phyloP scores from a whole-genome alignment of 73 alveolate species.

The Diophrys appendiculata region DNA sequence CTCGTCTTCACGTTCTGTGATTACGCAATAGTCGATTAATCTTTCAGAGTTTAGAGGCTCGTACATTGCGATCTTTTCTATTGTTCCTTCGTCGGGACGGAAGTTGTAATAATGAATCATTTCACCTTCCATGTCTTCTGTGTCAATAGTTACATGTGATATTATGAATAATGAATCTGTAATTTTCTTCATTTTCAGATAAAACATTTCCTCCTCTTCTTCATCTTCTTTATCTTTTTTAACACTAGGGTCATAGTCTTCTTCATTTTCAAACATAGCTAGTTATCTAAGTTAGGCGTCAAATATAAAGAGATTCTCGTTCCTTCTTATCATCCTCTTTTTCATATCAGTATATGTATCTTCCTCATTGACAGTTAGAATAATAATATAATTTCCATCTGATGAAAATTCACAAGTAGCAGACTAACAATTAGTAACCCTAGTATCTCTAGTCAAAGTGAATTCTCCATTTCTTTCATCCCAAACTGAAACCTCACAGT shows the following conservation, averaged over 20 bases:
- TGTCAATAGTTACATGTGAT: background rate
- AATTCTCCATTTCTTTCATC: background rate
- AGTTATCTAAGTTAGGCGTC: too few relatives aligned
- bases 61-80: background rate
- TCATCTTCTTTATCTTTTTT: too few relatives aligned
- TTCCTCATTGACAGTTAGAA: background rate
- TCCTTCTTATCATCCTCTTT: too few relatives aligned
- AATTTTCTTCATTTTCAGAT: background rate
- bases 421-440: background rate
- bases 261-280: too few relatives aligned
- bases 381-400: background rate
- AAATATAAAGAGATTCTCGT: too few relatives aligned
- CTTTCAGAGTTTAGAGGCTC: background rate
- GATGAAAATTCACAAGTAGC: background rate
- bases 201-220: too few relatives aligned
- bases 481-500: background rate
- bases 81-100: background rate
- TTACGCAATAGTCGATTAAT: background rate
- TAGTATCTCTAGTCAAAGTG: background rate
- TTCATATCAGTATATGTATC: background rate
- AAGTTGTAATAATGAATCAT: background rate
- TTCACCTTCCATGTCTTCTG: background rate
- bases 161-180: background rate
- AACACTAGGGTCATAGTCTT: too few relatives aligned
- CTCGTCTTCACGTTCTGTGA: background rate